Evolutionary conservation across 2,329 filamentous ascomycete genomes (phyloP), one percentile per base, ranked within the genome.

Genomic region (Sarocladiaceae sp.): DNA sequence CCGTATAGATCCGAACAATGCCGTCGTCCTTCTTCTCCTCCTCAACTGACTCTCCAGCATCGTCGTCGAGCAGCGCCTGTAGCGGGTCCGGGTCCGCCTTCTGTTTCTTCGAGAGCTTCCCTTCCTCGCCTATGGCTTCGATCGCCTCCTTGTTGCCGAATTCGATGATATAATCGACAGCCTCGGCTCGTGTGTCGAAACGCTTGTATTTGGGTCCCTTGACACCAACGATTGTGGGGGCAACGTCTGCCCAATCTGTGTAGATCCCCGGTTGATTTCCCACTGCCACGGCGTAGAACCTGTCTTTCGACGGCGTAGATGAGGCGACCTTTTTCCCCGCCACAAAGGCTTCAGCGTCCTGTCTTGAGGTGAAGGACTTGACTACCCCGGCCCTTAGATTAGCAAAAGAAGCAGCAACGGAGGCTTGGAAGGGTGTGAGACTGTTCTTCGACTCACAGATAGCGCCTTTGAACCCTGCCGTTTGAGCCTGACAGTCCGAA

Each of bases 261-360:
- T 79, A 83, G 23, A 83, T 74, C 24, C 80, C 80, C 2, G 78
- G 74, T 15, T 61, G 63, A 33, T 64, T 67, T n/a, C 79, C 80
- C 4, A 76, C 66, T 1, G 78, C 80, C 5, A 83, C 76, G 3
- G 72, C 80, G 55, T 83, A 83, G 60, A 73, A 83, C 40, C 67
- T 69, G 41, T 67, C 57, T 47, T 43, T 68, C 60, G 39, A 18
- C 32, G 65, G 54, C 32, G 67, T 60, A 18, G 66, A 55, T 16
- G 64, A 55, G 13, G 64, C 57, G 5, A 61, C 55, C 20, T 61
- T 56, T 51, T 73, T 74, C 37, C 86, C 85, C 1, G 74, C 78
- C 20, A 88, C 72, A 58, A 87, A 96, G 2, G 78, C 80, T 55
- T 85, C 76, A n/a, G 91, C 91, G 48, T 95, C 88, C 50, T 82